Evolutionary conservation across 2,329 filamentous ascomycete genomes (phyloP), one percentile per base, ranked within the genome.

Genomic region (Bipolaris cookei): DNA sequence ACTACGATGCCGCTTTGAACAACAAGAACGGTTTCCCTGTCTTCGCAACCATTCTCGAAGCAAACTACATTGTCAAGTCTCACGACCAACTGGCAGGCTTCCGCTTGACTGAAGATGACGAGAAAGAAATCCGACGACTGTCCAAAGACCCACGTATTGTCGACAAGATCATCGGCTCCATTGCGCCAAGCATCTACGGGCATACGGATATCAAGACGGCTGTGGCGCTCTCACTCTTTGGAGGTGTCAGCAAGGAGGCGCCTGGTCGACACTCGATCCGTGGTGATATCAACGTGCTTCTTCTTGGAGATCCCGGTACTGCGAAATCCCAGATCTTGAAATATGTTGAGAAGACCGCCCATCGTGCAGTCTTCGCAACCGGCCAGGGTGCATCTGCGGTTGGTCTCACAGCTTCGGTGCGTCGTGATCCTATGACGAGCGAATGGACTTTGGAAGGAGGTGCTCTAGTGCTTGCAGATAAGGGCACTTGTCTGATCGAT

Each of bases 21-120:
- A 98, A 97, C 81, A 94, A 95, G 72, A 99, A 98, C 73, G 95
- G 95, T 4, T 98, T 99, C 79, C 95, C 95, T 0, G 95, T 99
- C 34, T 99, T 99, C 77, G 94, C 95, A 4, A 99, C 95, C 0
- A 95, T 99, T 57, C 85, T 99, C 4, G 95, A 99, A 77, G 96
- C 96, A 23, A 99, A 99, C 78, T 93, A 99, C 66, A 88, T 98
- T 4, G 89, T 98, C 78, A 99, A 99, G 78, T 89, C 94, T 0
- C 95, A 99, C 73, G 95, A 99, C 75, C 93, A 99, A 78, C 88
- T 99, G 59, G 95, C 95, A 70, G 95, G 95, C 54, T 99, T 99
- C 84, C 87, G 92, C 58, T 83, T 99, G 72, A 98, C 92, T 0
- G 94, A 98, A 72, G 90, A 97, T 70, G 96, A 99, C 71, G 95